Conservation (phyloP, 202 grass and related monocot species). For the Saccharum hybrid region DNA sequence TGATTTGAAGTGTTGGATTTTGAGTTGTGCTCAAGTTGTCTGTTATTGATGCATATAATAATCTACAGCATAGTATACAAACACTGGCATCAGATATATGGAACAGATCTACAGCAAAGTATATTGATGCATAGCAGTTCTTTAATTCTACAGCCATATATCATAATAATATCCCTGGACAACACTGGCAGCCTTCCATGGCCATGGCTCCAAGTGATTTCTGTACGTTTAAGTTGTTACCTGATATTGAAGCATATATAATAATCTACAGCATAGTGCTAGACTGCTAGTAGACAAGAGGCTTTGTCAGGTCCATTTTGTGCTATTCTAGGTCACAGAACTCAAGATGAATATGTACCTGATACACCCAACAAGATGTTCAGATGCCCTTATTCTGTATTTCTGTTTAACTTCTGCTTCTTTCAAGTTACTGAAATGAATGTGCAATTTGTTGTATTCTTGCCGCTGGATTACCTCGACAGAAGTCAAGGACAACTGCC, state of each 20-base stretch:
- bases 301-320: neutral
- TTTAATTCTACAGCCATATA: neutral
- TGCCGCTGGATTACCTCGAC: neutral
- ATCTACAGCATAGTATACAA: neutral
- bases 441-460: neutral
- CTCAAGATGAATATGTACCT: neutral
- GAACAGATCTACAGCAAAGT: neutral
- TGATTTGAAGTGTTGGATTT: neutral
- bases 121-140: neutral
- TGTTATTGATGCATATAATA: neutral
- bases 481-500: neutral
- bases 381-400: neutral
- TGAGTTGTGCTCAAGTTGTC: neutral
- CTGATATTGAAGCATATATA: too few species aligned
- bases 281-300: too few species aligned
- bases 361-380: neutral
- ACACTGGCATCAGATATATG: neutral
- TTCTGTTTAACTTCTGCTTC: conserved; percentile 3
- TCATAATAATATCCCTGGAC: neutral
- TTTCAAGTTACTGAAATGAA: conserved; percentile 11
- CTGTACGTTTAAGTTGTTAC: too few species aligned
- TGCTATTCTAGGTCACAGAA: neutral
- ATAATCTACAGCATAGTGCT: too few species aligned
- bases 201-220: too few species aligned
- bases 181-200: too few species aligned